Evolutionary conservation across 2,329 filamentous ascomycete genomes (phyloP).

Genomic region (Pestalotiopsis sp.): DNA sequence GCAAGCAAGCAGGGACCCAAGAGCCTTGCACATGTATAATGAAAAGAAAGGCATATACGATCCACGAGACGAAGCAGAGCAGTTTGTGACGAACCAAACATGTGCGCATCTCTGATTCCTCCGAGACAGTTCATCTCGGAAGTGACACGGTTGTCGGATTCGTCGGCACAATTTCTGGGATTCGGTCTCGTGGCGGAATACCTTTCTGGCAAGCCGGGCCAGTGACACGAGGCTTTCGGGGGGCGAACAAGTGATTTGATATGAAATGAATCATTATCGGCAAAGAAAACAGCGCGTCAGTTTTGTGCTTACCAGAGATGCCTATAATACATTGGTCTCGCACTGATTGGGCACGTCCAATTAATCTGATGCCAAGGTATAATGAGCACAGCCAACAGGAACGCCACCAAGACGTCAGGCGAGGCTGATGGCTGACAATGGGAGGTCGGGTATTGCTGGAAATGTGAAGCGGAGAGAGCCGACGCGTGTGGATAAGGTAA

Average conservation of each 20-base stretch:
- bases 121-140: no score
- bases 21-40: neutral
- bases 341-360: neutral
- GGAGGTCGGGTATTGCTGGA: no score
- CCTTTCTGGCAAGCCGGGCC: no score
- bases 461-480: no score
- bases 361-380: neutral
- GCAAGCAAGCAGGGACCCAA: neutral
- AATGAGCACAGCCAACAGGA: neutral
- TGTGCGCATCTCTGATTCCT: neutral
- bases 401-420: neutral
- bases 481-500: no score
- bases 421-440: neutral
- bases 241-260: no score
- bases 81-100: neutral
- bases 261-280: no score
- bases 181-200: no score
- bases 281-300: no score
- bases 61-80: neutral
- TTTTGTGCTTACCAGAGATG: neutral
- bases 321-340: neutral
- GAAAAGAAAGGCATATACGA: neutral
- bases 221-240: no score
- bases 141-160: no score
- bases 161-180: no score